Evolutionary conservation across 2,329 filamentous ascomycete species (phyloP), one percentile per base, ranked within the genome.

Genomic region (Penicillium sp.): DNA sequence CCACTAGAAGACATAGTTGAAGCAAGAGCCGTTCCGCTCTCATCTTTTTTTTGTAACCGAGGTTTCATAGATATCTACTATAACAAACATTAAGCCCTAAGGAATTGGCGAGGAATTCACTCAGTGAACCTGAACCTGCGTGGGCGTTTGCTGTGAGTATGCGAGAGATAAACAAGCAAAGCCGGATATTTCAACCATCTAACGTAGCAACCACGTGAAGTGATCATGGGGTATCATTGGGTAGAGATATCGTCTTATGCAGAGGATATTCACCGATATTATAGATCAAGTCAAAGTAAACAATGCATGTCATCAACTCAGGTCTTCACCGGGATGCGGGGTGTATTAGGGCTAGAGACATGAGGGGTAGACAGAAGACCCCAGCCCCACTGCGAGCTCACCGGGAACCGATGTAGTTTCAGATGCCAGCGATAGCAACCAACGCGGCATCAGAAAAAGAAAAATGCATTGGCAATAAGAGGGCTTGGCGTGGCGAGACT

Each of bases 291-390:
- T 23, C 20, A 23, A 18, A 18, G 41, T 35, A 44, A 39, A 49
- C 18, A 44, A 40, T 52, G 52, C 46, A 38, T 42, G 52, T 47
- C 41, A 45, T 50, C 15, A 10, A 41, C 32, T 40, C 45, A 44
- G 39, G 37, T 52, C 50, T 59, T 58, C 51, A 58, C 54, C 56
- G 54, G 37, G 23, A 40, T 56, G 58, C 49, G 54, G 55, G 51
- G 55, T 47, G 49, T 24, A 49, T 52, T 28, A 47, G 46, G 35
- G 27, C 35, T 27, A 37, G 39, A 44, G 18, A 29, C 23, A 44
- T 41, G 35, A 47, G 43, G 53, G 52, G 52, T 31, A 46, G 12
- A 23, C 18, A 31, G 18, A 12, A 31, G 18, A 12, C n/a, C 8
- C 10, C n/a, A 42, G 27, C 46, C 35, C 47, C 52, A 56, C 54